Percentiles rank a stretch among this genome's conserved stretches.
Conservation (phyloP, 2,329 filamentous ascomycete species). For the Aspergillus jensenii region DNA sequence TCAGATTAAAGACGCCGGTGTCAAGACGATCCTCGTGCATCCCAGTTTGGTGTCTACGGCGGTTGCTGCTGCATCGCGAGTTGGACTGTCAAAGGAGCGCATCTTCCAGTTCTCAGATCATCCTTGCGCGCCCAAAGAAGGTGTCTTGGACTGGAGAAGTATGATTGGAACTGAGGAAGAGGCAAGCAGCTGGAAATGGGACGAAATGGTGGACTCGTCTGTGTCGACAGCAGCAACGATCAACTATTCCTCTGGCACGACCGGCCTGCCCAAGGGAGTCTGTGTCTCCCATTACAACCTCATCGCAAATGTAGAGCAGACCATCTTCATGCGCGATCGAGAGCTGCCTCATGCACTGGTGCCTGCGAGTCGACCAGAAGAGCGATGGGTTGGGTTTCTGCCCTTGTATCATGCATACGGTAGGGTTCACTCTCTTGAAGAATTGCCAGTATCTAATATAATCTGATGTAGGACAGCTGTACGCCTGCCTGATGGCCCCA, state of each 20-base stretch:
- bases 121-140: not conserved
- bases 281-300: constrained; percentile 13
- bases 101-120: constrained; percentile 10
- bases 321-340: constrained; percentile 12
- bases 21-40: constrained; percentile 6
- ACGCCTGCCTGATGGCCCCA: constrained; percentile 50
- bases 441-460: not conserved
- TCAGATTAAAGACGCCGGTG: constrained; percentile 4
- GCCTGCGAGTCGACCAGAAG: constrained; percentile 4
- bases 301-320: constrained; percentile 13
- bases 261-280: constrained; percentile 13
- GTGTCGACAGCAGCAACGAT: constrained; percentile 3
- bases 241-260: constrained; percentile 13
- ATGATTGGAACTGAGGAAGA: constrained; percentile 10
- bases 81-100: constrained; percentile 1
- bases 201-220: constrained; percentile 1
- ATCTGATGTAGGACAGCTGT: constrained; percentile 17
- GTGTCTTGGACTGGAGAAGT: constrained; percentile 2
- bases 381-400: constrained; percentile 13
- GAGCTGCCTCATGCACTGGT: not conserved
- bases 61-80: not conserved
- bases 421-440: not conserved
- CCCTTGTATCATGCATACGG: constrained; percentile 14
- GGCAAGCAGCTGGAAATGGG: constrained; percentile 5
- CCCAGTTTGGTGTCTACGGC: constrained; percentile 4